A percentile compares a stretch with the other conserved stretches of the same genome.
These are phyloP conservation scores for Trichoderma erinaceum DNA, from an alignment of 495 filamentous ascomycete species.

Conservation along the genomic window DNA sequence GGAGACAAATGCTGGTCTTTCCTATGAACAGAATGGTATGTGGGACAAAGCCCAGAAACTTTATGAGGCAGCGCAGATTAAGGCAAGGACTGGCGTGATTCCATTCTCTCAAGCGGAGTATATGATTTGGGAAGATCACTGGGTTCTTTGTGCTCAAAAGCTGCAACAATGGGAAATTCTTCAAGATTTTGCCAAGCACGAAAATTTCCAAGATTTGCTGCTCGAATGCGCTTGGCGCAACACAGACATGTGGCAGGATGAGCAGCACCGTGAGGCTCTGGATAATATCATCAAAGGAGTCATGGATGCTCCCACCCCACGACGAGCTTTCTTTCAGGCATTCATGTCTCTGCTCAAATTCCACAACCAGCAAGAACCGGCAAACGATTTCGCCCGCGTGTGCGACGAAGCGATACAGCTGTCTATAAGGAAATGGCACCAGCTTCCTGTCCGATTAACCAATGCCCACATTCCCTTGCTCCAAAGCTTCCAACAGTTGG, in stretches of 20 bases:
- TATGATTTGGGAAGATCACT: conserved; percentile 99
- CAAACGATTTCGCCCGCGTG: conserved; percentile 74
- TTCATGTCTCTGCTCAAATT: conserved; percentile 95
- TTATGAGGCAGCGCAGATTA: conserved; percentile 95
- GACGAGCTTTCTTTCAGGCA: conserved; percentile 91
- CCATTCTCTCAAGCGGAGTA: conserved; percentile 97
- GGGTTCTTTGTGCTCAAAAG: conserved; percentile 95
- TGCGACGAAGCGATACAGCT: conserved; percentile 96
- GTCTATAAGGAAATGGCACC: conserved; percentile 96
- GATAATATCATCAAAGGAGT: conserved; percentile 90
- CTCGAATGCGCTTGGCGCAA: conserved; percentile 92
- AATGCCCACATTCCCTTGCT: conserved; percentile 92
- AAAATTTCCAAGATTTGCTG: conserved; percentile 96
- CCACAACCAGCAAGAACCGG: conserved; percentile 77
- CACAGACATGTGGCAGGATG: conserved; percentile 83
- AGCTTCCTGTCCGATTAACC: conserved; percentile 85
- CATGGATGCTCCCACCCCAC: conserved; percentile 91
- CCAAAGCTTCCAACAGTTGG: conserved; percentile 97
- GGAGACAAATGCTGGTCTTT: conserved; percentile 92
- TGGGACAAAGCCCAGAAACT: conserved; percentile 97
- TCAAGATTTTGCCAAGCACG: conserved; percentile 96
- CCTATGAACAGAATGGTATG: conserved; percentile 97
- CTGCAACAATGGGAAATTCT: conserved; percentile 98
- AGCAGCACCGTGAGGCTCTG: conserved; percentile 78
- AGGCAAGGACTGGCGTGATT: conserved; percentile 83